Conservation (phyloP, 2,329 filamentous ascomycete species). For the Penicillium polonicum region DNA sequence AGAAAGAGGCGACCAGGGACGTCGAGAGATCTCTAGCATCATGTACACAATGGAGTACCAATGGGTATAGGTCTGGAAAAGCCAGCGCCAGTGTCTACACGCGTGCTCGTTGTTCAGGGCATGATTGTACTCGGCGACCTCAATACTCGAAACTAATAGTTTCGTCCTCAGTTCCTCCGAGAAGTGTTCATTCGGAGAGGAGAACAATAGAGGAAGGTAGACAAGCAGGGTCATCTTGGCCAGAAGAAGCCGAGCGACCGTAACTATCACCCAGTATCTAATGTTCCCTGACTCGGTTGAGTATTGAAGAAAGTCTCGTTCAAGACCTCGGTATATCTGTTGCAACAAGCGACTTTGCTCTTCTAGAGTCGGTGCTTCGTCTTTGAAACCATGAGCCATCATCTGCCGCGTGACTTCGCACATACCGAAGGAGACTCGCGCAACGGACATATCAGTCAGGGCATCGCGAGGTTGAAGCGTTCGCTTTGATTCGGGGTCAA, state of each 20-base stretch:
- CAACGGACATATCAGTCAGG: constrained; percentile 54
- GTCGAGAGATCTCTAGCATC: constrained; percentile 51
- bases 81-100: constrained; percentile 56
- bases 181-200: constrained; percentile 30
- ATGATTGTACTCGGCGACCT: constrained; percentile 52
- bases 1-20: constrained; percentile 47
- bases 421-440: constrained; percentile 41
- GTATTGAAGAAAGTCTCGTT: constrained; percentile 47
- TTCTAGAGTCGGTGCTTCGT: constrained; percentile 36
- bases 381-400: constrained; percentile 33
- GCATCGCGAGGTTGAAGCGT: constrained; percentile 51
- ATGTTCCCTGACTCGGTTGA: constrained; percentile 36
- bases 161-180: constrained; percentile 38
- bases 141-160: constrained; percentile 41
- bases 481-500: constrained; percentile 48
- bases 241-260: constrained; percentile 39
- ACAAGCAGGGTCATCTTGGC: constrained; percentile 50
- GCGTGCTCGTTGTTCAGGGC: constrained; percentile 53
- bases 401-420: constrained; percentile 38
- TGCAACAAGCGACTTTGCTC: constrained; percentile 49
- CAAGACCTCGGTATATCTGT: constrained; percentile 46
- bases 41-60: constrained; percentile 61
- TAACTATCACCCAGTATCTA: constrained; percentile 53
- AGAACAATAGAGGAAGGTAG: constrained; percentile 54
- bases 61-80: constrained; percentile 60